phyloP scores from a whole-genome alignment of 2,329 filamentous ascomycete genomes.

The Colletotrichum echinochloae region DNA sequence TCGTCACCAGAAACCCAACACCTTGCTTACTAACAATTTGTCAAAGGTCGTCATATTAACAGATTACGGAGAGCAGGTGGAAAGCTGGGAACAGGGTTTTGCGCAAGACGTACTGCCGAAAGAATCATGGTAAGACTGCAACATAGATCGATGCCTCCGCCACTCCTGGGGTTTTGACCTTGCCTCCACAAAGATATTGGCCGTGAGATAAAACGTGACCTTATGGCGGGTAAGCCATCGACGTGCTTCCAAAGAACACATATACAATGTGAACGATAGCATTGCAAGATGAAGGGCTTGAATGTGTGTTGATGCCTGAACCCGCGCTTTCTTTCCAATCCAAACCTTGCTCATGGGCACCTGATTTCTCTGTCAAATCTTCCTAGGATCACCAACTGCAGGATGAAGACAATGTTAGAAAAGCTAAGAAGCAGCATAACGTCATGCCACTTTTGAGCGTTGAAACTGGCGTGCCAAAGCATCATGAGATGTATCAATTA shows the following conservation, averaged over 20 bases:
- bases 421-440: neutral
- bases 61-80: neutral
- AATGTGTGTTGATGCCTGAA: neutral
- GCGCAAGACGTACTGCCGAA: neutral
- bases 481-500: neutral
- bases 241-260: neutral
- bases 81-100: too few relatives aligned
- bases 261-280: neutral
- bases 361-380: neutral
- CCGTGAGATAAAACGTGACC: neutral
- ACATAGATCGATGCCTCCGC: too few relatives aligned
- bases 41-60: neutral
- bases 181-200: too few relatives aligned
- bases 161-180: neutral
- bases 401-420: neutral
- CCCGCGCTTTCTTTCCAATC: neutral
- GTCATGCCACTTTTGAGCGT: neutral
- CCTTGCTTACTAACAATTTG: too few relatives aligned
- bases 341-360: neutral
- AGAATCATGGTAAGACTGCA: neutral
- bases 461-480: neutral
- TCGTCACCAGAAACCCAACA: too few relatives aligned
- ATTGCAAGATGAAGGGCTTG: neutral
- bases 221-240: neutral
- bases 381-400: neutral